Evolutionary conservation across 2,329 filamentous ascomycete species (phyloP), one percentile per base, ranked within the genome.

Genomic region (Penicillium sp.): DNA sequence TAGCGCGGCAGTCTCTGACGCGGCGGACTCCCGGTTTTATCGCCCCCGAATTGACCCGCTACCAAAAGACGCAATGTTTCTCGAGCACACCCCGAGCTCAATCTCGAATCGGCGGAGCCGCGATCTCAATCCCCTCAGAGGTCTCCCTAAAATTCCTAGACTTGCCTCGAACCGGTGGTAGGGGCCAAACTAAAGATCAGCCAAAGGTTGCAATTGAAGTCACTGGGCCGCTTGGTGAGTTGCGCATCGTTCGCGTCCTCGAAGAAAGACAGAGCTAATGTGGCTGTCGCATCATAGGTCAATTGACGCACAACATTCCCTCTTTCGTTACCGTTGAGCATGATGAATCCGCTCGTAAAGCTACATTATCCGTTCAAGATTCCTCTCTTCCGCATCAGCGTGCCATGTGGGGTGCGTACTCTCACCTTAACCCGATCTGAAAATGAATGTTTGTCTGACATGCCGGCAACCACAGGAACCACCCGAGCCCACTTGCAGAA

Each of bases 401-500:
- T 75, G 91, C 91, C 78, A 98, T 98, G 93, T 98, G 95, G 95
- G 95, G 94, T 97, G 76, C 62, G 84, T 80, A 50, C 61, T 56
- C 41, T 35, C 31, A 55, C 45, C 38, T 9, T 35, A 9, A 4
- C 3, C 21, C 29, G 11, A 13, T 44, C 31, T 65, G 9, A 15
- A 45, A 56, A 9, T 21, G 49, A 41, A 29, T 38, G 23, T 61
- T 51, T 38, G 51, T 62, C 65, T 73, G 64, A 75, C 68, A 13
- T 30, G 47, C 52, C 66, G 48, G 30, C 60, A 38, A 61, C 59
- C 13, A 7, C 61, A 97, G 93, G 93, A 66, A 98, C 94, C 6
- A 91, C 89, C 49, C 93, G 95, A 81, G 89, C 93, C 38, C 94
- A 96, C 75, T 85, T 99, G 58, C 90, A 91, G 72, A 96, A 95